These are phyloP conservation scores for Cyclotella distinguenda DNA, from an alignment of 108 stramenopile species.

Conservation along the genomic window DNA sequence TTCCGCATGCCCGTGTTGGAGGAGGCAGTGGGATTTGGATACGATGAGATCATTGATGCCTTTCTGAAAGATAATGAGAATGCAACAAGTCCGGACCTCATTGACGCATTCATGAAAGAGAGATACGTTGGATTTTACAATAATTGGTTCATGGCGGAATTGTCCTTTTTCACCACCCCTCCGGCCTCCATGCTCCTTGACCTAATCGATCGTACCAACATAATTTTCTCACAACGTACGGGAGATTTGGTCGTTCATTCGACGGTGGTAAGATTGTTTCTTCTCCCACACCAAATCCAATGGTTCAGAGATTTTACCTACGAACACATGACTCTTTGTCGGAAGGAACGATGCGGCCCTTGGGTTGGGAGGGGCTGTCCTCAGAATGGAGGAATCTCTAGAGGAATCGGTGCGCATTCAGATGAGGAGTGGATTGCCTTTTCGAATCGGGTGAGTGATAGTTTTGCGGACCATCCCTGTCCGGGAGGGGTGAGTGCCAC, in stretches of 20 bases:
- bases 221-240: constrained; percentile 65
- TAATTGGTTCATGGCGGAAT: constrained; percentile 72
- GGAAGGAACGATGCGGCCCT: background rate
- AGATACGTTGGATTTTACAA: constrained; percentile 70
- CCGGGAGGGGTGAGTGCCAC: background rate
- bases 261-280: constrained; percentile 58
- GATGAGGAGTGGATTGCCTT: constrained; percentile 8
- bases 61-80: constrained; percentile 3
- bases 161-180: constrained; percentile 53
- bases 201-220: constrained; percentile 61
- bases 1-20: constrained; percentile 72
- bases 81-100: background rate
- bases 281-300: constrained; percentile 57
- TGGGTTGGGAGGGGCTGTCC: constrained; percentile 8
- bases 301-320: constrained; percentile 82
- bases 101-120: constrained; percentile 21
- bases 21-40: constrained; percentile 46
- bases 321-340: constrained; percentile 48
- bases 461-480: background rate
- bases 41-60: constrained; percentile 6
- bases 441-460: background rate
- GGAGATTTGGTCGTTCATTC: constrained; percentile 83
- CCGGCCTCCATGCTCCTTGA: constrained; percentile 55
- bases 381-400: constrained; percentile 20
- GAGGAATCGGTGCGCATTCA: constrained; percentile 10